phyloP scores from a whole-genome alignment of 2,329 filamentous ascomycete genomes.

The Fusarium sp. region DNA sequence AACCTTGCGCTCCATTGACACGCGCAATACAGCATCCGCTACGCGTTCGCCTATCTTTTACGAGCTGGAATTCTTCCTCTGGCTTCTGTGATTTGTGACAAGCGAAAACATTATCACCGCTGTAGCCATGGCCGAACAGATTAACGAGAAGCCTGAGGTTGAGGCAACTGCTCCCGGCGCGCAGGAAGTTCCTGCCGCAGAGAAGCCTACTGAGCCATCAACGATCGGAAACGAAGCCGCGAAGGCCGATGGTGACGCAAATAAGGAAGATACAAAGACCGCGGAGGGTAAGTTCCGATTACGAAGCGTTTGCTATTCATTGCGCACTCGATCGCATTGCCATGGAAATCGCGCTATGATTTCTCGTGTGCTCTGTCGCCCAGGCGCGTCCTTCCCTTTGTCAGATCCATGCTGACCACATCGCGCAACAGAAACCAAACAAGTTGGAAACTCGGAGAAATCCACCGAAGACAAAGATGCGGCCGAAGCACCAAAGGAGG shows the following conservation, averaged over 20 bases:
- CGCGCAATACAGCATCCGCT: slow-evolving; percentile 42
- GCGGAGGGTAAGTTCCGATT: slow-evolving; percentile 45
- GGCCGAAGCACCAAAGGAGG: slow-evolving; percentile 42
- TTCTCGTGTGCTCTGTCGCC: slow-evolving; percentile 22
- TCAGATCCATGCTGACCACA: slow-evolving; percentile 42
- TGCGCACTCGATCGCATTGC: slow-evolving; percentile 12
- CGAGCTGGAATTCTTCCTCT: slow-evolving; percentile 25
- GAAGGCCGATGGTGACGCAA: slow-evolving; percentile 39
- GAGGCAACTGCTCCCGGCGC: slow-evolving; percentile 47
- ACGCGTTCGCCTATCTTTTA: slow-evolving; percentile 44
- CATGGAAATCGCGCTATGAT: slow-evolving; percentile 5
- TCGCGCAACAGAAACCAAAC: slow-evolving; percentile 41
- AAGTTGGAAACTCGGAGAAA: slow-evolving; percentile 44
- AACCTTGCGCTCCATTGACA: slow-evolving; percentile 45
- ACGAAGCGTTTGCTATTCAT: background rate
- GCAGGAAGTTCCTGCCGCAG: slow-evolving; percentile 41
- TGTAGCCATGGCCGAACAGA: slow-evolving; percentile 52
- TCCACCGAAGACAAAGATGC: slow-evolving; percentile 41
- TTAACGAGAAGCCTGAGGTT: slow-evolving; percentile 49
- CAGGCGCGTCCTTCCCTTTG: slow-evolving; percentile 35
- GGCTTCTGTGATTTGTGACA: slow-evolving; percentile 25
- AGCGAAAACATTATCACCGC: slow-evolving; percentile 36
- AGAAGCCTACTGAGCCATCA: slow-evolving; percentile 36
- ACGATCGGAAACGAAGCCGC: slow-evolving; percentile 36
- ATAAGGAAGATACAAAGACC: slow-evolving; percentile 43